Conservation (phyloP, 768 basidiomycete genomes). For the Cyclocybe cylindracea region DNA sequence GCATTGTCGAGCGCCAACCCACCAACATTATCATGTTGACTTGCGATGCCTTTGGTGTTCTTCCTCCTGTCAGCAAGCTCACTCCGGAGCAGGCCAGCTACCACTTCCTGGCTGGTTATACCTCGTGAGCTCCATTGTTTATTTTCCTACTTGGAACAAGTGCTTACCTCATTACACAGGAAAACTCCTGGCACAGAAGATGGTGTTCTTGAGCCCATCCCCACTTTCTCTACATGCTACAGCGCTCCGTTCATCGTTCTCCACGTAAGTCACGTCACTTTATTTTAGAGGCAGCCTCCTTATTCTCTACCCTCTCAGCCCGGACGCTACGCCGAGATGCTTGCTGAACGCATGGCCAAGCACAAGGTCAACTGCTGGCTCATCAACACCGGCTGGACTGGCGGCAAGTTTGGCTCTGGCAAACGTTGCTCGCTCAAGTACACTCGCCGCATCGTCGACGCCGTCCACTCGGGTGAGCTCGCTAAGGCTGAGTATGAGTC, state of each 20-base stretch:
- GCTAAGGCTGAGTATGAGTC: constrained; percentile 85
- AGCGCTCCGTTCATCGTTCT: constrained; percentile 99
- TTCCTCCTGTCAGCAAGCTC: constrained; percentile 93
- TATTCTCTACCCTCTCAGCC: constrained; percentile 47
- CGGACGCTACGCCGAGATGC: constrained; percentile 94
- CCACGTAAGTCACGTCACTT: constrained; percentile 53
- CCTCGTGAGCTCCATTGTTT: constrained; percentile 56
- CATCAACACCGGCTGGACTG: constrained; percentile 98
- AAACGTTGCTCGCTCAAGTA: constrained; percentile 96
- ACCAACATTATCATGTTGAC: constrained; percentile 96
- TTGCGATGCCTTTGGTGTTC: constrained; percentile 97
- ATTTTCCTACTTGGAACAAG: background rate
- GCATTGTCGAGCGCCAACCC: constrained; percentile 83
- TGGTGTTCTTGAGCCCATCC: constrained; percentile 96
- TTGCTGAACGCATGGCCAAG: constrained; percentile 90
- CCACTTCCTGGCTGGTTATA: constrained; percentile 97
- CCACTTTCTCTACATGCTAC: constrained; percentile 99
- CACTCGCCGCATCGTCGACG: constrained; percentile 95
- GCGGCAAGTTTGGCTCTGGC: constrained; percentile 89
- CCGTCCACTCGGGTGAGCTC: constrained; percentile 92
- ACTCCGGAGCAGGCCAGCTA: constrained; percentile 95
- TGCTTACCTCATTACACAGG: constrained; percentile 36
- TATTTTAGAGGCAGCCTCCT: background rate
- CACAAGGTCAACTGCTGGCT: constrained; percentile 94
- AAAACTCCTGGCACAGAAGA: constrained; percentile 99